Evolutionary conservation across 331 rosid species (phyloP).

Genomic region (Arachis monticola): DNA sequence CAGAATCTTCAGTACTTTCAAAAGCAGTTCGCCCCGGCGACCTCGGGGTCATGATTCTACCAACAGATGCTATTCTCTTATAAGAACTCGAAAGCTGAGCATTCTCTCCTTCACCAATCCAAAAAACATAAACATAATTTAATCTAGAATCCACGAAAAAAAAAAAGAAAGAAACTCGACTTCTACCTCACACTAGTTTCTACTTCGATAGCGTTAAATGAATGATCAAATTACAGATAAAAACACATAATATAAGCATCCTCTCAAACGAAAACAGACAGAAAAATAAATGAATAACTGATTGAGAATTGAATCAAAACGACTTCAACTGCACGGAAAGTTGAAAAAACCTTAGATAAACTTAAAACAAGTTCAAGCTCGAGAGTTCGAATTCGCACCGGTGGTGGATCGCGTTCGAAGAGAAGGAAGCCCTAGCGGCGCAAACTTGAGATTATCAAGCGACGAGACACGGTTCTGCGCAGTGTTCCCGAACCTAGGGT

Average conservation of each 20-base stretch:
- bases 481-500: constrained; percentile 6
- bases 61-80: constrained; percentile 60
- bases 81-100: constrained; percentile 49
- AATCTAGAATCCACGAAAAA: neutral
- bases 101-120: constrained; percentile 48
- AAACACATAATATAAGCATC: neutral
- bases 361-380: neutral
- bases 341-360: too few species aligned
- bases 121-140: constrained; percentile 18
- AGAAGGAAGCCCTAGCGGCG: constrained; percentile 62
- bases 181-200: too few species aligned
- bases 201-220: neutral
- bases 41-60: constrained; percentile 64
- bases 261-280: neutral
- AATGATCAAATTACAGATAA: neutral
- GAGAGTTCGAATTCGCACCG: constrained; percentile 41
- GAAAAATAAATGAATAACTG: neutral
- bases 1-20: constrained; percentile 66
- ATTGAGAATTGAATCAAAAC: neutral
- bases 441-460: constrained; percentile 53
- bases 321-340: neutral
- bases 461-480: constrained; percentile 49
- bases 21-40: constrained; percentile 59
- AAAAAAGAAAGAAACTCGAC: neutral
- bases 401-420: constrained; percentile 45